phyloP scores from a whole-genome alignment of 2,329 filamentous ascomycete genomes.

The Cytospora piceicola region DNA sequence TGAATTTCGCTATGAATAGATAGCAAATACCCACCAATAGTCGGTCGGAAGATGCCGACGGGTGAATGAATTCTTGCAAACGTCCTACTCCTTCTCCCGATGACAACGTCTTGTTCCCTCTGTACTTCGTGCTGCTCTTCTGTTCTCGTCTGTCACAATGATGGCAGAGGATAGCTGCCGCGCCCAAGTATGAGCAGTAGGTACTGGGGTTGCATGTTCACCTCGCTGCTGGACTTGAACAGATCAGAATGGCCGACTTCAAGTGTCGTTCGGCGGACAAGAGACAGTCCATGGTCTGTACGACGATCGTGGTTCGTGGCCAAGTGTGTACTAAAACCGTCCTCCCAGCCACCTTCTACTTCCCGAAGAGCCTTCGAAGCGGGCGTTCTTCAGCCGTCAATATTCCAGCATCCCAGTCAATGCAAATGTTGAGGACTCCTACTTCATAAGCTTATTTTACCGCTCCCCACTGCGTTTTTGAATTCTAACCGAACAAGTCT shows the following conservation, averaged over 20 bases:
- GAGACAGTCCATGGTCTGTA: background rate
- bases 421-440: background rate
- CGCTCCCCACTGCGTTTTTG: background rate
- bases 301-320: background rate
- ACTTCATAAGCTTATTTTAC: background rate
- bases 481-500: background rate
- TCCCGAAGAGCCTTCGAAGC: background rate
- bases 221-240: background rate
- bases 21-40: conserved; percentile 27
- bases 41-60: conserved; percentile 25
- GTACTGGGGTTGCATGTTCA: too few species aligned
- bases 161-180: background rate
- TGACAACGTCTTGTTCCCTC: background rate
- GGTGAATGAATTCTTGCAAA: conserved; percentile 32
- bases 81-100: conserved; percentile 28
- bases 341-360: background rate
- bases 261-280: background rate
- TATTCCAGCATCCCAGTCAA: background rate
- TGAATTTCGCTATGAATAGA: conserved; percentile 30
- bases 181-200: background rate
- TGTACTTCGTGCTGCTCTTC: background rate
- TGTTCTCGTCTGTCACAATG: background rate
- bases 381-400: background rate
- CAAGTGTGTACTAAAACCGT: background rate
- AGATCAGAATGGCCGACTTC: background rate